Base-by-base conservation (phyloP, 1,284 basidiomycete genomes). In the Cutaneotrichosporon sp. region DNA sequence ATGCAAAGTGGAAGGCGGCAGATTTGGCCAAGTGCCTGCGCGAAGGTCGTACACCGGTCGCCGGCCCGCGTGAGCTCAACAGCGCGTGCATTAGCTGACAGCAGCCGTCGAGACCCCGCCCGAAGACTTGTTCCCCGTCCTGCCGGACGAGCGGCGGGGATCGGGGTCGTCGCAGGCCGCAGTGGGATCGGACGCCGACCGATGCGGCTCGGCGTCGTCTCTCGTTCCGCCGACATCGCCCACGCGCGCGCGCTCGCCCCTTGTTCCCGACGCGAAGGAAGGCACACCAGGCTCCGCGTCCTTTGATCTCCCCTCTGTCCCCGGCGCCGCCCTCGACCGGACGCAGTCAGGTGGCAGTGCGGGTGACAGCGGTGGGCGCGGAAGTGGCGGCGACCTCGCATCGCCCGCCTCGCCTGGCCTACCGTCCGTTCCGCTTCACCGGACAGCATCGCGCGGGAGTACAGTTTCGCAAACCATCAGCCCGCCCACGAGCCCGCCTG, bases 1-100 rank as follows among this genome's bases (percentile, higher is more conserved):
- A 76, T 47, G 71, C 75, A 4, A 54, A 72, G 20, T 76, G 72
- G 71, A 76, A 76, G 53, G 74, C 74, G 16, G 72, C 71, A 10
- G 74, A 75, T 46, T 68, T 74, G 0, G 72, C 73, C 1, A 75
- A 71, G 55, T 72, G 72, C 0, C 52, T 76, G 16, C 62, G 73
- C 24, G 74, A 74, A 39, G 73, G 75, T 0, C 52, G 71, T 12
- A 59, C 54, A 31, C 74, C 75, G 3, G 57, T 61, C 6, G 57
- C 73, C 11, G 75, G 75, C 3, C 74, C 75, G 37, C 72, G 71
- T 74, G 45, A 65, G 70, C 64, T 4, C 12, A 5, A 26, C 19
- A 16, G 31, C 17, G 5, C 20, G 11, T n/a, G 12, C 14, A 19
- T 24, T 7, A 37, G 34, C 46, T 60, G 34, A 59, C 45, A 12